Evolutionary conservation across 805 yeast genomes (phyloP).

Genomic region (Suhomyces sp.): DNA sequence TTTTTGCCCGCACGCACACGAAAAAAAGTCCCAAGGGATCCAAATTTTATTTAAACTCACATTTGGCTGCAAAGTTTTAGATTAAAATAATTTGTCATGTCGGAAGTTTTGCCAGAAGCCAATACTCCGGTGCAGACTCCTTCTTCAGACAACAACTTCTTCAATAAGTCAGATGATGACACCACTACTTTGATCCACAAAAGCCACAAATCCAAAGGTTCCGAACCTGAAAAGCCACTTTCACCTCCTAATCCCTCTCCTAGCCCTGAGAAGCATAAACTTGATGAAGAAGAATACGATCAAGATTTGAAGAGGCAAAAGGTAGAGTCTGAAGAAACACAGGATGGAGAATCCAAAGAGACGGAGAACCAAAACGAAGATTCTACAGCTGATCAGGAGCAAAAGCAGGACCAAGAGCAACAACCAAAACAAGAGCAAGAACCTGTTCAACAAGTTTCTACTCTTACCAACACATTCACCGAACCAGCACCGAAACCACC

Average conservation of each 20-base stretch:
- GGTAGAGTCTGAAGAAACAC: slow-evolving; percentile 19
- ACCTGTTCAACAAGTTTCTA: slow-evolving; percentile 9
- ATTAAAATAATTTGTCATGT: slow-evolving; percentile 15
- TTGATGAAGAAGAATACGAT: slow-evolving; percentile 24
- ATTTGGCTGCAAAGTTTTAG: slow-evolving; percentile 2
- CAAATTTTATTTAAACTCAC: slow-evolving; percentile 1
- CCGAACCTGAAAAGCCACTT: slow-evolving; percentile 34
- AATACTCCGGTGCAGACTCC: slow-evolving; percentile 41
- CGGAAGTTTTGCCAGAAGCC: slow-evolving; percentile 30
- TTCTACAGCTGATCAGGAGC: slow-evolving; percentile 1
- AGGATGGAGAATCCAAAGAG: slow-evolving; percentile 16
- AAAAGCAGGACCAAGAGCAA: slow-evolving; percentile 5
- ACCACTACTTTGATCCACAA: slow-evolving; percentile 6
- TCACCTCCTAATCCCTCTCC: slow-evolving; percentile 48
- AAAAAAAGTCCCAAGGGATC: background rate
- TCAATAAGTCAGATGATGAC: slow-evolving; percentile 20
- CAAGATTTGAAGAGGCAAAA: slow-evolving; percentile 19
- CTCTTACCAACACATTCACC: slow-evolving; percentile 11
- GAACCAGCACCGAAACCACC: slow-evolving; percentile 76
- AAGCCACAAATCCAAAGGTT: slow-evolving; percentile 3
- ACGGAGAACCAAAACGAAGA: slow-evolving; percentile 13
- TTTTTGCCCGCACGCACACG: background rate
- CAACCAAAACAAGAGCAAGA: background rate
- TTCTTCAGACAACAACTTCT: slow-evolving; percentile 25
- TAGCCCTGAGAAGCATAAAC: slow-evolving; percentile 33